Percentiles rank a stretch among this genome's conserved stretches.
Evolutionary conservation across 78 protist species (phyloP).

Genomic region (Tieghemostelium lacteum): DNA sequence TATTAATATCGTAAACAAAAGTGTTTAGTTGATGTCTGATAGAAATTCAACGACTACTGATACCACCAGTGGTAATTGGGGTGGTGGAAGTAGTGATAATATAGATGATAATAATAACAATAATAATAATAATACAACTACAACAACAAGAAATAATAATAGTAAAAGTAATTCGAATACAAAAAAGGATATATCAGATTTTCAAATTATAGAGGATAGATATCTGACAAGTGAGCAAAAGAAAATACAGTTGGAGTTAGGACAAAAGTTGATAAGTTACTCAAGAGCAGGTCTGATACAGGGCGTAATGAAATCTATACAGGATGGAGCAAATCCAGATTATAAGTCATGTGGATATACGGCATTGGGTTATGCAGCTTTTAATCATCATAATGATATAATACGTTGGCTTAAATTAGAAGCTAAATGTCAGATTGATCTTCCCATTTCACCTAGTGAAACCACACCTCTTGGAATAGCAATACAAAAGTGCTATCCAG

Average conservation of each 20-base stretch:
- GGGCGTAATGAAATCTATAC: constrained; percentile 15
- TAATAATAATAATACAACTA: background rate
- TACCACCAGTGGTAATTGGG: no score
- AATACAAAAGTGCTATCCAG: background rate
- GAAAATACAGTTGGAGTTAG: background rate
- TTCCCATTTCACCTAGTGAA: background rate
- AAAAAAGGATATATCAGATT: background rate
- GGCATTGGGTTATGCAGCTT: constrained; percentile 40
- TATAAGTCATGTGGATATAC: constrained; percentile 33
- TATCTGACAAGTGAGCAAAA: background rate
- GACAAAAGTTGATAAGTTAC: background rate
- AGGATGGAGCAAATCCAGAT: constrained; percentile 46
- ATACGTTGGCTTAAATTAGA: constrained; percentile 26
- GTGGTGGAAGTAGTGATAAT: no score
- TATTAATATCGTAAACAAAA: no score
- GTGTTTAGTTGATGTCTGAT: no score
- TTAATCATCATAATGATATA: constrained; percentile 21
- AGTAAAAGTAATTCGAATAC: background rate
- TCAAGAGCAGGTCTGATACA: constrained; percentile 5
- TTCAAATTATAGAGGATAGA: background rate
- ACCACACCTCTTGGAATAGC: constrained; percentile 33
- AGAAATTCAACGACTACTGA: no score
- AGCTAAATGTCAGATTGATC: constrained; percentile 14
- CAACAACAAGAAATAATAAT: background rate
- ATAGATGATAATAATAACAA: background rate